These are phyloP conservation scores for Cyclanthera cordifolia DNA, from an alignment of 306 rosid genomes.

Conservation along the genomic window DNA sequence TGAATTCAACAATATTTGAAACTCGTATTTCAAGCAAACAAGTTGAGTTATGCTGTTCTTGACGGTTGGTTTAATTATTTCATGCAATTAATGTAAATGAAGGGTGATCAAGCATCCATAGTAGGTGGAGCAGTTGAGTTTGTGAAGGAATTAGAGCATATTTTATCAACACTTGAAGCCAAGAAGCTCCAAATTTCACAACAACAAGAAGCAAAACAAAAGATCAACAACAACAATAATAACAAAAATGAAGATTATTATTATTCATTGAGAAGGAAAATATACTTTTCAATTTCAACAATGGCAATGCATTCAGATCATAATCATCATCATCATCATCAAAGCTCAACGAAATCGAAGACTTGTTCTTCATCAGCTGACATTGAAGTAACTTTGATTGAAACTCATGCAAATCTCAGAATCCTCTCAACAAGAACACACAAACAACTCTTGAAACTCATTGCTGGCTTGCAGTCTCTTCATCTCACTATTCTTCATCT, in stretches of 20 bases:
- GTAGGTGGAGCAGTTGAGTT: slow-evolving; percentile 93
- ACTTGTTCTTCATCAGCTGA: slow-evolving; percentile 76
- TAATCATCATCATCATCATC: not conserved
- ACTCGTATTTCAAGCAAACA: too few species aligned
- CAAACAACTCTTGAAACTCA: slow-evolving; percentile 42
- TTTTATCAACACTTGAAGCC: slow-evolving; percentile 60
- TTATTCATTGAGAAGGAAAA: not conserved
- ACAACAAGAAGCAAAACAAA: not conserved
- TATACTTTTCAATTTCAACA: slow-evolving; percentile 25
- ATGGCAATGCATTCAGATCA: slow-evolving; percentile 44
- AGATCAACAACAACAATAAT: not conserved
- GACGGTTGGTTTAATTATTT: too few species aligned
- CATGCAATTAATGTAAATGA: not conserved
- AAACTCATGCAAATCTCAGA: slow-evolving; percentile 78
- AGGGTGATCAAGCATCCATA: slow-evolving; percentile 97
- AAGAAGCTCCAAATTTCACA: slow-evolving; percentile 48
- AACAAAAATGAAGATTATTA: not conserved
- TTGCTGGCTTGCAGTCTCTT: slow-evolving; percentile 59
- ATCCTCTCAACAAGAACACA: slow-evolving; percentile 44
- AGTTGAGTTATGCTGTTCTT: too few species aligned
- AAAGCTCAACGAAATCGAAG: slow-evolving; percentile 41
- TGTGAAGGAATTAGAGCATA: slow-evolving; percentile 77
- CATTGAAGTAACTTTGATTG: slow-evolving; percentile 80
- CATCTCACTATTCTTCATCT: slow-evolving; percentile 68
- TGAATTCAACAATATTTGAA: too few species aligned